Conservation (phyloP, 495 filamentous ascomycete genomes). For the Neurospora tetrasperma region DNA sequence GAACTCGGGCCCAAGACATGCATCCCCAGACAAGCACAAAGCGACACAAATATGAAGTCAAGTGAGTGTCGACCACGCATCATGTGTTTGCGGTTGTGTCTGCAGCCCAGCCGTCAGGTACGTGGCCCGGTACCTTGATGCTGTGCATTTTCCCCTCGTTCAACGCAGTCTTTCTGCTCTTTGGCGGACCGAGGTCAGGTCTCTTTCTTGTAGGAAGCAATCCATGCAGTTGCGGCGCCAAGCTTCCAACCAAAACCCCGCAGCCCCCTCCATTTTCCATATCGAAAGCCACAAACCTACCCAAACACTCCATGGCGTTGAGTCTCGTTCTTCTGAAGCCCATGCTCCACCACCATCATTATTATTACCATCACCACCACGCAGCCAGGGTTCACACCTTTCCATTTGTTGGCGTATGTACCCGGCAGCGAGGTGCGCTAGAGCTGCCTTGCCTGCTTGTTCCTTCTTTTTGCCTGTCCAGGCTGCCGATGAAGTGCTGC, state of each 20-base stretch:
- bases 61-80: not conserved
- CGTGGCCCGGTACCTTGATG: not conserved
- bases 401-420: not conserved
- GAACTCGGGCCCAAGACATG: not conserved
- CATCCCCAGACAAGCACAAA: not conserved
- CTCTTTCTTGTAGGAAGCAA: not conserved
- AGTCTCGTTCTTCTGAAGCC: not conserved
- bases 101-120: not conserved
- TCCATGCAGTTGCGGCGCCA: not conserved
- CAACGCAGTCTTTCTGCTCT: not conserved
- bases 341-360: not conserved
- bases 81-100: not conserved
- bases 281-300: not conserved
- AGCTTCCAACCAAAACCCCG: not conserved
- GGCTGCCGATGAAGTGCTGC: not conserved
- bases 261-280: not conserved
- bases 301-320: not conserved
- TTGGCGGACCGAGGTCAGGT: not conserved
- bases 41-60: not conserved
- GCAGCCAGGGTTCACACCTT: not conserved
- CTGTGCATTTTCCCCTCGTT: not conserved
- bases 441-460: not conserved
- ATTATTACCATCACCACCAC: not conserved
- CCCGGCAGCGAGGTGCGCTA: not conserved
- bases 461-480: not conserved